Evolutionary conservation across 2,329 filamentous ascomycete genomes (phyloP).

Genomic region (Aspergillus sp.): DNA sequence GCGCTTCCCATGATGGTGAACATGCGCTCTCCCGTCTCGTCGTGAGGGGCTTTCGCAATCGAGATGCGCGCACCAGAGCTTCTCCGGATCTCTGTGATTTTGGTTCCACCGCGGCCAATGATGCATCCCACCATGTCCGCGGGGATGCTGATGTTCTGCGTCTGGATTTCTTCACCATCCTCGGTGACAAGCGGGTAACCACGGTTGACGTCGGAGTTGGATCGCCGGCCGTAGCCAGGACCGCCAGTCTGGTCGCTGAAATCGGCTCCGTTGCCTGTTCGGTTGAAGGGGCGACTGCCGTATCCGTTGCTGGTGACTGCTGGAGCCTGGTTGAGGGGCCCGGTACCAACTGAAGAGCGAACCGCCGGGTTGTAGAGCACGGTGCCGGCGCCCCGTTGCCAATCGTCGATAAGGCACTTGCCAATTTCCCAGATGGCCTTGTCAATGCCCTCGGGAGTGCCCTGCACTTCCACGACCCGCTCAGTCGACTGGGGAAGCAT

Average conservation of each 20-base stretch:
- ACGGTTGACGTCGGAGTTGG: constrained; percentile 72
- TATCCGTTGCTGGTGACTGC: constrained; percentile 46
- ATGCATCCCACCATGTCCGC: constrained; percentile 99
- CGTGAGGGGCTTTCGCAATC: constrained; percentile 92
- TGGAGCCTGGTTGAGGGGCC: constrained; percentile 41
- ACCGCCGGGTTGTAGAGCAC: constrained; percentile 96
- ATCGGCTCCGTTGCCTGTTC: constrained; percentile 93
- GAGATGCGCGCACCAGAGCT: constrained; percentile 94
- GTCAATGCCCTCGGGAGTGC: constrained; percentile 88
- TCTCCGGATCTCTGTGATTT: constrained; percentile 98
- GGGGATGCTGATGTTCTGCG: constrained; percentile 98
- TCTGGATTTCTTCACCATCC: constrained; percentile 95
- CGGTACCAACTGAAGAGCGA: constrained; percentile 63
- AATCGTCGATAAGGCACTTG: constrained; percentile 96
- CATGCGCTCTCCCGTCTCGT: constrained; percentile 97
- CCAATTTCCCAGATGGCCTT: constrained; percentile 97
- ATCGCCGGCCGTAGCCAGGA: constrained; percentile 63
- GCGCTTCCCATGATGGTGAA: constrained; percentile 98
- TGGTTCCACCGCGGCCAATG: constrained; percentile 87
- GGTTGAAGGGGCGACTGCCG: constrained; percentile 65
- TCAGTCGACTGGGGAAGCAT: constrained; percentile 99
- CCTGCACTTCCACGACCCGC: constrained; percentile 93
- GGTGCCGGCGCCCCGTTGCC: constrained; percentile 92
- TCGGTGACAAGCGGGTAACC: constrained; percentile 85
- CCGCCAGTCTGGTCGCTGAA: constrained; percentile 71